Evolutionary conservation across 2,329 filamentous ascomycete genomes (phyloP).

Genomic region (Dendryphion nanum): DNA sequence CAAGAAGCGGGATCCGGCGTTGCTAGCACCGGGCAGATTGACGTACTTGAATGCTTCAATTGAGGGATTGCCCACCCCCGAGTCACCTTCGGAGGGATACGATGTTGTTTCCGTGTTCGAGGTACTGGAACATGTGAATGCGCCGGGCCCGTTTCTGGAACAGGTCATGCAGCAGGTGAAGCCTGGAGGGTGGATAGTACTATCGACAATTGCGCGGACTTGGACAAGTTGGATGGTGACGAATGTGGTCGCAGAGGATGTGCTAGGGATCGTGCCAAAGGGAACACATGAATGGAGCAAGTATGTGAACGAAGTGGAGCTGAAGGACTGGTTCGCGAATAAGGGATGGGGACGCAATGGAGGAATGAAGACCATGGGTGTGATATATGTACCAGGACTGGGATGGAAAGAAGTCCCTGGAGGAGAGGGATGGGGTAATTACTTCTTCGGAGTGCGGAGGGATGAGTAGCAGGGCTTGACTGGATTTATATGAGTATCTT

Average conservation of each 20-base stretch:
- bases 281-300: slow-evolving; percentile 97
- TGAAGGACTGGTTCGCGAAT: slow-evolving; percentile 51
- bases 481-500: too few species aligned
- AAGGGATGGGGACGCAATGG: slow-evolving; percentile 36
- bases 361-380: slow-evolving; percentile 66
- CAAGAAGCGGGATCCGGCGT: slow-evolving; percentile 68
- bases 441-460: slow-evolving; percentile 85
- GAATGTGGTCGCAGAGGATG: slow-evolving; percentile 85
- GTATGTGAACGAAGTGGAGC: slow-evolving; percentile 85
- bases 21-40: slow-evolving; percentile 58
- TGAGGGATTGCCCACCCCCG: slow-evolving; percentile 59
- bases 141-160: slow-evolving; percentile 71
- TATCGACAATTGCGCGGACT: slow-evolving; percentile 89
- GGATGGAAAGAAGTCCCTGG: slow-evolving; percentile 84
- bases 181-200: slow-evolving; percentile 88
- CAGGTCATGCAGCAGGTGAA: slow-evolving; percentile 72
- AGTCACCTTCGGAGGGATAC: slow-evolving; percentile 50
- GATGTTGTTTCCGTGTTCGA: slow-evolving; percentile 90
- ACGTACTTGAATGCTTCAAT: slow-evolving; percentile 74
- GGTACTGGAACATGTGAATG: slow-evolving; percentile 87
- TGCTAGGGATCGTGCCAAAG: slow-evolving; percentile 81
- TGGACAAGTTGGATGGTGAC: slow-evolving; percentile 90
- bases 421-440: slow-evolving; percentile 87
- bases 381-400: slow-evolving; percentile 84
- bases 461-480: too few species aligned